phyloP scores from a whole-genome alignment of 1,139 yeast species.

The Citeromyces hawaiiensis region DNA sequence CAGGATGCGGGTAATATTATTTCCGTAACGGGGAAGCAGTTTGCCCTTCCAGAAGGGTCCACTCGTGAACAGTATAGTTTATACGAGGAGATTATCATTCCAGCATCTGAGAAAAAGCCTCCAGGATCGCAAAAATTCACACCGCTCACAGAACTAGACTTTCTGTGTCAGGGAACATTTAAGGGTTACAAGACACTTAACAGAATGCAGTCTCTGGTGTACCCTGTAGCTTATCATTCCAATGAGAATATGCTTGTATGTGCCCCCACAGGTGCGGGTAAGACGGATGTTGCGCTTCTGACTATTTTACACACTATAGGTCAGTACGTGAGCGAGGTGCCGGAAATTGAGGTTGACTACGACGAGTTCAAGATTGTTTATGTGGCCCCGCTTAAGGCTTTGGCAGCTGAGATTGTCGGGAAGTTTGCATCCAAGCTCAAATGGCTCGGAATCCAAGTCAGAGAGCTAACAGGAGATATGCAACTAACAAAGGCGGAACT shows the following conservation, averaged over 20 bases:
- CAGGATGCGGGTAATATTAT: conserved; percentile 56
- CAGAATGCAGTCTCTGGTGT: conserved; percentile 85
- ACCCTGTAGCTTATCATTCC: conserved; percentile 83
- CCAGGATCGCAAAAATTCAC: conserved; percentile 43
- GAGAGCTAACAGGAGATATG: conserved; percentile 96
- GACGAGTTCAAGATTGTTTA: conserved; percentile 84
- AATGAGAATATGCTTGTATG: conserved; percentile 94
- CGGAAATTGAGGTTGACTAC: conserved; percentile 51
- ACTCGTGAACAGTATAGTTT: conserved; percentile 46
- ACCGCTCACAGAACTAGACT: conserved; percentile 50
- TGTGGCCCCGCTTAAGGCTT: conserved; percentile 91
- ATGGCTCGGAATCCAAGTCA: conserved; percentile 76
- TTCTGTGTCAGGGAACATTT: conserved; percentile 75
- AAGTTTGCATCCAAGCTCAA: conserved; percentile 67
- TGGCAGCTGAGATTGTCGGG: conserved; percentile 95
- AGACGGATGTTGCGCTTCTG: conserved; percentile 89
- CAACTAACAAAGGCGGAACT: conserved; percentile 81
- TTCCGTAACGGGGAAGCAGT: conserved; percentile 71
- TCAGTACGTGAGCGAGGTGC: conserved; percentile 37
- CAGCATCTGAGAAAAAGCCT: conserved; percentile 42
- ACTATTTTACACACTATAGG: conserved; percentile 74
- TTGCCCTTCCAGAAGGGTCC: conserved; percentile 72
- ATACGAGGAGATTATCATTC: conserved; percentile 77
- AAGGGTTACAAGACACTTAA: conserved; percentile 66
- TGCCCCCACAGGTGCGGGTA: conserved; percentile 99